Evolutionary conservation across 208 protist species (phyloP).

Genomic region (Crithidia sp.): DNA sequence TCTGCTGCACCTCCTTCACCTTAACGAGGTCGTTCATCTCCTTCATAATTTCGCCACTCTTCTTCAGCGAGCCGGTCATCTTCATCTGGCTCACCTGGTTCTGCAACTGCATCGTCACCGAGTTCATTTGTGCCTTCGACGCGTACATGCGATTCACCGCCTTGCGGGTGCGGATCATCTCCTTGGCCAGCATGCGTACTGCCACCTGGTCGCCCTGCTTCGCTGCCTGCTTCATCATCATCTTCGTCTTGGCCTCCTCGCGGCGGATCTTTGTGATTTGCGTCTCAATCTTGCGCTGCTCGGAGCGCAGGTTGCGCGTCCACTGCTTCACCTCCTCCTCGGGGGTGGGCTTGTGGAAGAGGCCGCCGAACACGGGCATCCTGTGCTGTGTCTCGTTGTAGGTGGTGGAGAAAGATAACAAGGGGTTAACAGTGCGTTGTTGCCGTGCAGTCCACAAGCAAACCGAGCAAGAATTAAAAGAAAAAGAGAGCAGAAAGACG

Average conservation of each 20-base stretch:
- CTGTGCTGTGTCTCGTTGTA: no score
- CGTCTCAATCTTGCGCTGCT: conserved; percentile 86
- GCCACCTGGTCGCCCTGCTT: conserved; percentile 73
- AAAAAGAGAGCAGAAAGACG: no score
- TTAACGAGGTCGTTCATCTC: conserved; percentile 86
- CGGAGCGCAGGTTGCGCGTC: conserved; percentile 71
- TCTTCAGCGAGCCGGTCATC: conserved; percentile 70
- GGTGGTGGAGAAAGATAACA: no score
- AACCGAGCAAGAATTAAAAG: no score
- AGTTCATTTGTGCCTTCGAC: conserved; percentile 93
- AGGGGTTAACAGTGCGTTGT: no score
- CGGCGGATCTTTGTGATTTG: conserved; percentile 81
- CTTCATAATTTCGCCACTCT: conserved; percentile 83
- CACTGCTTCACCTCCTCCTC: conserved; percentile 83
- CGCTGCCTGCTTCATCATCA: conserved; percentile 78
- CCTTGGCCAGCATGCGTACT: conserved; percentile 87
- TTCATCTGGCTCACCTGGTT: conserved; percentile 85
- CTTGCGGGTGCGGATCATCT: conserved; percentile 80
- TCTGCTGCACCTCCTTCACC: conserved; percentile 76
- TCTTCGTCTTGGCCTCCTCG: conserved; percentile 88
- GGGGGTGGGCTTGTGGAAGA: conserved; percentile 69
- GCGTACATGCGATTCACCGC: conserved; percentile 82
- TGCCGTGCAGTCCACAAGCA: no score
- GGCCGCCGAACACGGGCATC: conserved; percentile 53
- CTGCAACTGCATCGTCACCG: conserved; percentile 87